phyloP scores from a whole-genome alignment of 768 basidiomycete genomes.

The Lactarius indigo region DNA sequence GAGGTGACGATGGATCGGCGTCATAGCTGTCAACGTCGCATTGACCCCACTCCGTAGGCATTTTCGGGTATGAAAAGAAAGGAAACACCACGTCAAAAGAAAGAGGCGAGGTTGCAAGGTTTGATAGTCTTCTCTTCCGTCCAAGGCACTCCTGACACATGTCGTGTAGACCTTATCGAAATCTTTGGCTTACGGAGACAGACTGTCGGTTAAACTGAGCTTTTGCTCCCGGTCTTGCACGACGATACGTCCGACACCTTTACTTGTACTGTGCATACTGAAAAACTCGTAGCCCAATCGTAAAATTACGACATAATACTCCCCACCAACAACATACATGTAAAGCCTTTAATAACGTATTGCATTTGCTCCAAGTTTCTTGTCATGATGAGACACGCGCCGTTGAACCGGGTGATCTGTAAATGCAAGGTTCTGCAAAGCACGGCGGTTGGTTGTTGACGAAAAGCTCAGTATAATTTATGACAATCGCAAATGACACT shows the following conservation, averaged over 20 bases:
- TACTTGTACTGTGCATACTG: background rate
- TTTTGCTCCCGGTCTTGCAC: too few relatives aligned
- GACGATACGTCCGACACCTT: background rate
- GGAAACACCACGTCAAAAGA: slow-evolving; percentile 72
- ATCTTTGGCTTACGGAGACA: slow-evolving; percentile 24
- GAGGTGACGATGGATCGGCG: slow-evolving; percentile 39
- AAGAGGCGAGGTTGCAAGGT: slow-evolving; percentile 82
- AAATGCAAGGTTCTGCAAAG: background rate
- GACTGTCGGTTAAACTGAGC: background rate
- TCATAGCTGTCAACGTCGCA: background rate
- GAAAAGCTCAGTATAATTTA: background rate
- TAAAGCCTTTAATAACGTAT: background rate
- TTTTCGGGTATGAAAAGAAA: slow-evolving; percentile 78
- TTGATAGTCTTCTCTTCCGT: slow-evolving; percentile 19
- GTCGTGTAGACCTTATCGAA: slow-evolving; percentile 21
- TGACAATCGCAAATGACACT: background rate
- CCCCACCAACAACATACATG: background rate
- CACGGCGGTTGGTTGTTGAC: background rate
- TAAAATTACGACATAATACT: background rate
- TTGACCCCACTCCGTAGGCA: slow-evolving; percentile 45
- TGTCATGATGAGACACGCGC: background rate
- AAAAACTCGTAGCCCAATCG: background rate
- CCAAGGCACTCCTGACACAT: background rate
- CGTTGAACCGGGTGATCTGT: background rate
- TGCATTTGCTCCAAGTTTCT: background rate